Base-by-base conservation (phyloP, 75 land plant species). In the Sequoiadendron giganteum region DNA sequence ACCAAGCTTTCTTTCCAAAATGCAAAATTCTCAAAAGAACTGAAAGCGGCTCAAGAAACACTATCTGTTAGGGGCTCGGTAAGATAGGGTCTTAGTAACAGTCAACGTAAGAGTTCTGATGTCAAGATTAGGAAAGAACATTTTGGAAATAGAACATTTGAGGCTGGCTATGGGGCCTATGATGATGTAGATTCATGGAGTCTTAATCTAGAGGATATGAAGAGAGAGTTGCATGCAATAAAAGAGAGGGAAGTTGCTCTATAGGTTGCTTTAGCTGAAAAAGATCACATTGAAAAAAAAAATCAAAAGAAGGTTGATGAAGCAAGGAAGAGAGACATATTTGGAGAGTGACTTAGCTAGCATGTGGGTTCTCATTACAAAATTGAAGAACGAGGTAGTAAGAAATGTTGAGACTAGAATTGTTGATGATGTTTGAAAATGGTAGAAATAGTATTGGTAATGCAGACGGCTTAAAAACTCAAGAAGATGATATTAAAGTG, bases 321-420 rank as follows among this genome's bases (percentile, higher is more conserved):
- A 65, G 91, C 95, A 49, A 97, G 92, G 86, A 95, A 92, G 94
- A 83, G 99, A 98, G 92, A 86, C 91, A 52, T 87, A 95, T 70
- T 89, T 98, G 85, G 99, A 98, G 87, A 97, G 95, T 91, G 99
- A 98, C 88, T 90, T 98, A 73, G 99, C 99, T 73, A 92, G 95
- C 65, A 98, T 98, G 99, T 98, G 99, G 99, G 97, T 98, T 86
- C 94, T 96, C 86, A 99, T 98, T 88, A 99, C 99, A 21, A 92
- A 97, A 92, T 81, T 98, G 85, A 98, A 98, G 90, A 98, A 93
- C 84, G 98, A 95, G 32, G 91, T 55, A 25, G 89, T 91, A 80
- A 88, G 45, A 77, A 30, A 58, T 30, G 88, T 89, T 43, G 92
- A 88, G 40, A 82, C 81, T 58, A 87, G 89, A 39, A 54, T 15